A percentile compares a stretch with the other conserved stretches of the same genome.
These are phyloP conservation scores for Globisporangium apiculatum DNA, from an alignment of 352 stramenopile species.

Conservation along the genomic window DNA sequence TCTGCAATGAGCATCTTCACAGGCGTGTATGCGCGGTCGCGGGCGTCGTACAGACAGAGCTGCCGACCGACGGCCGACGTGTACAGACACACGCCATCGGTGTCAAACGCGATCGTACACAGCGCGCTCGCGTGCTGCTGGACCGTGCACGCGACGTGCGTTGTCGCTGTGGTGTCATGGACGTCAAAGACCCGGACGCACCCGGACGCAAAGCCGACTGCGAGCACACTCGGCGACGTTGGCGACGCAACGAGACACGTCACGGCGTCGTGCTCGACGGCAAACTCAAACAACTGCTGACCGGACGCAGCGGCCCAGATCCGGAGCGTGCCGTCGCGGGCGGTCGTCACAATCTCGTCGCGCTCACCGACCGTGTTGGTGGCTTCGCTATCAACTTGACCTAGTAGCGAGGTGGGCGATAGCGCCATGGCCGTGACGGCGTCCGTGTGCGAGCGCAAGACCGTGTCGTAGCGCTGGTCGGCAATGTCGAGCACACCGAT, in stretches of 20 bases:
- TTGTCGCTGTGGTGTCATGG: constrained; percentile 3
- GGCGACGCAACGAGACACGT: constrained; percentile 51
- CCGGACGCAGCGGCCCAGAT: constrained; percentile 70
- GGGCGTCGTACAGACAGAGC: constrained; percentile 55
- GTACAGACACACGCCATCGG: constrained; percentile 33
- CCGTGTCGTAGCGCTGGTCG: constrained; percentile 71
- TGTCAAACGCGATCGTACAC: constrained; percentile 40
- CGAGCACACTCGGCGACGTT: constrained; percentile 30
- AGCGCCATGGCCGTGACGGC: constrained; percentile 35
- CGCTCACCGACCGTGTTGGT: background rate
- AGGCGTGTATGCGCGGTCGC: constrained; percentile 35
- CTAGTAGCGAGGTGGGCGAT: constrained; percentile 5
- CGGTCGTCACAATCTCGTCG: constrained; percentile 55
- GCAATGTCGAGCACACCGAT: constrained; percentile 84
- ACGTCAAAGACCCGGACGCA: constrained; percentile 85
- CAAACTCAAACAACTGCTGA: constrained; percentile 81
- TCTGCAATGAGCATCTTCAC: constrained; percentile 69
- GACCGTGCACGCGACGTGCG: constrained; percentile 58
- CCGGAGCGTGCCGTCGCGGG: constrained; percentile 70
- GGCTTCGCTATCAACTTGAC: background rate
- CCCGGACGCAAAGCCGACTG: constrained; percentile 76
- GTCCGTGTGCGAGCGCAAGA: constrained; percentile 70
- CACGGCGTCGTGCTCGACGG: constrained; percentile 55
- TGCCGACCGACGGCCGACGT: constrained; percentile 49
- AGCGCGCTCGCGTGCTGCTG: constrained; percentile 82